Percentiles rank a stretch among this genome's conserved stretches.
Evolutionary conservation across 805 yeast genomes (phyloP).

Genomic region (Cyberlindnera meyerae): DNA sequence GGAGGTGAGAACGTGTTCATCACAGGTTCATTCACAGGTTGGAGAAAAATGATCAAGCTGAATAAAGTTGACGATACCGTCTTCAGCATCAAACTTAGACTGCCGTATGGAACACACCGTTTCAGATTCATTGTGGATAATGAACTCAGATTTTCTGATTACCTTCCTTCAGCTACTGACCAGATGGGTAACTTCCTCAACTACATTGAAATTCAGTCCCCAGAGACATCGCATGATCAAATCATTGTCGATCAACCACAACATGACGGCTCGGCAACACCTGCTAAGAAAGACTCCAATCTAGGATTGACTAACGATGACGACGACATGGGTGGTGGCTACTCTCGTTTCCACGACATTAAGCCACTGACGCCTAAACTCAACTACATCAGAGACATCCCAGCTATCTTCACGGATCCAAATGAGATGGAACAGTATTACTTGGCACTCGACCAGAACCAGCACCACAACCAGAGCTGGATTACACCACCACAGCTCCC

Average conservation of each 20-base stretch:
- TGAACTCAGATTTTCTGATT: conserved; percentile 83
- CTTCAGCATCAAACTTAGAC: conserved; percentile 64
- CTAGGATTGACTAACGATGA: conserved; percentile 61
- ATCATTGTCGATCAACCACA: neutral
- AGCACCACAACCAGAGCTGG: conserved; percentile 55
- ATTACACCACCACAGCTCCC: conserved; percentile 94
- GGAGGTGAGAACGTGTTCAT: conserved; percentile 96
- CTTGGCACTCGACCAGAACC: conserved; percentile 66
- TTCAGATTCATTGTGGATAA: conserved; percentile 92
- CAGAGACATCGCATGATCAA: conserved; percentile 31
- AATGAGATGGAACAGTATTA: conserved; percentile 85
- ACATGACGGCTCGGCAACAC: conserved; percentile 23
- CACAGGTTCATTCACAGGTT: conserved; percentile 96
- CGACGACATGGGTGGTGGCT: conserved; percentile 82
- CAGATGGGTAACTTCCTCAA: conserved; percentile 95
- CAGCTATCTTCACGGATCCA: conserved; percentile 81
- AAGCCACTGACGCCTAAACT: conserved; percentile 27
- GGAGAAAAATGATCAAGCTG: conserved; percentile 96
- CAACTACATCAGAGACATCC: conserved; percentile 61
- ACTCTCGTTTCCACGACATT: conserved; percentile 68
- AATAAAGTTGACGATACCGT: conserved; percentile 46
- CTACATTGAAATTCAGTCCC: conserved; percentile 65
- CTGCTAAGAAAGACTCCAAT: conserved; percentile 44
- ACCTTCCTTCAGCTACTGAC: conserved; percentile 93
- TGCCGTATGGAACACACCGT: conserved; percentile 89